Evolutionary conservation across 441 rosid species (phyloP), one percentile per base, ranked within the genome.

Genomic region (Arabidopsis hybrid): DNA sequence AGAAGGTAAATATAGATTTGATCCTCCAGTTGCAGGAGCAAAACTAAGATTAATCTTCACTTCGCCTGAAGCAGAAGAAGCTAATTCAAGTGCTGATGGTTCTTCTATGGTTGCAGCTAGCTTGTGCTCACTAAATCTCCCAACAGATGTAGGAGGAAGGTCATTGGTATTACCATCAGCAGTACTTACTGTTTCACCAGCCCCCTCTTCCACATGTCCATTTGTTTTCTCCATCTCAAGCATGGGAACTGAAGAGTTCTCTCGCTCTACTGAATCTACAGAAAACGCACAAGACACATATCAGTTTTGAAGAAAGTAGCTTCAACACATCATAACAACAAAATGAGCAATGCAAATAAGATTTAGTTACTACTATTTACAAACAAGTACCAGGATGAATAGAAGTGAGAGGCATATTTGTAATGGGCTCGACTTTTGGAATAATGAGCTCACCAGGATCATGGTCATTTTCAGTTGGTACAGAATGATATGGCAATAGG

Each of bases 31-130:
- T 74, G 86, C 66, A 82, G 89, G 82, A 75, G 77, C 76, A 84
- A 85, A 95, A 79, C 86, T 88, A 47, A 95, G 77, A 82, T 83
- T 87, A 68, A 92, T 81, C 85, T 89, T 90, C 86, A 92, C 97
- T 83, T 90, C 99, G 81, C 97, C 97, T 70, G 67, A 68, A 34
- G 86, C 67, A 5, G 94, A 88, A 65, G 96, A 85, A 64, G 97
- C 97, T 62, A 92, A 82, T 74, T 92, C 91, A 71, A 89, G 72
- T 79, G 50, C 77, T 71, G 89, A 52, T 53, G 83, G 72, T 74
- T 79, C 83, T 69, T 65, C 83, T 8, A 69, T 57, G 45, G 56
- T 42, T 50, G 75, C 71, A 43, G 78, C 69, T 79, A 75, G 82
- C 40, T 83, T 82, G 64, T 72, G 62, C 60, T 69, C 75, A 53